Percentiles rank a stretch among this genome's conserved stretches.
Conservation (phyloP, 2,329 filamentous ascomycete species). For the Calonectria henricotiae region DNA sequence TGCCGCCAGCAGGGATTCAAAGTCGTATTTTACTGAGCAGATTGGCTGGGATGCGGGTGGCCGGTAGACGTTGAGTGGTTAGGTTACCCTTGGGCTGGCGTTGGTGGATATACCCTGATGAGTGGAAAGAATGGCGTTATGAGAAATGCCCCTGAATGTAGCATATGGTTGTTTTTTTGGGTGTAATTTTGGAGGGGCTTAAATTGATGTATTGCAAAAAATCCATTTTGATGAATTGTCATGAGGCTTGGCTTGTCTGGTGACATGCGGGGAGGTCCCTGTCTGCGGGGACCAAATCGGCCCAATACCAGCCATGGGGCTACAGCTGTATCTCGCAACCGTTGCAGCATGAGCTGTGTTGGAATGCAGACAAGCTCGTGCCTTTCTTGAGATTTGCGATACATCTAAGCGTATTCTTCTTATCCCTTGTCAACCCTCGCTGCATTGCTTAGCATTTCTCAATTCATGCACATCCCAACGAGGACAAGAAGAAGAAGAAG, state of each 20-base stretch:
- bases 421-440: too few relatives aligned
- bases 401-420: too few relatives aligned
- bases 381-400: too few relatives aligned
- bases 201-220: background rate
- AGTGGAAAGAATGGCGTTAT: constrained; percentile 24
- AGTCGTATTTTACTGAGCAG: constrained; percentile 13
- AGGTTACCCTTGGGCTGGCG: constrained; percentile 9
- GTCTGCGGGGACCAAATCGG: background rate
- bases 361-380: too few relatives aligned
- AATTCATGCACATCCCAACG: too few relatives aligned
- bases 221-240: background rate
- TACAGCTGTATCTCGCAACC: too few relatives aligned
- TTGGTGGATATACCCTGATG: constrained; percentile 25
- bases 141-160: constrained; percentile 18
- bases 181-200: background rate
- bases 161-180: constrained; percentile 6
- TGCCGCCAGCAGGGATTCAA: constrained; percentile 4
- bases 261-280: constrained; percentile 5
- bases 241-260: background rate
- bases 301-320: background rate
- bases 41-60: constrained; percentile 9
- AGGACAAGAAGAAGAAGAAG: too few relatives aligned
- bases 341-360: too few relatives aligned
- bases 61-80: constrained; percentile 5
- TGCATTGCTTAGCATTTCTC: too few relatives aligned